Conservation (phyloP, 1,139 yeast genomes). For the Keqinozyma sinolaborantium region DNA sequence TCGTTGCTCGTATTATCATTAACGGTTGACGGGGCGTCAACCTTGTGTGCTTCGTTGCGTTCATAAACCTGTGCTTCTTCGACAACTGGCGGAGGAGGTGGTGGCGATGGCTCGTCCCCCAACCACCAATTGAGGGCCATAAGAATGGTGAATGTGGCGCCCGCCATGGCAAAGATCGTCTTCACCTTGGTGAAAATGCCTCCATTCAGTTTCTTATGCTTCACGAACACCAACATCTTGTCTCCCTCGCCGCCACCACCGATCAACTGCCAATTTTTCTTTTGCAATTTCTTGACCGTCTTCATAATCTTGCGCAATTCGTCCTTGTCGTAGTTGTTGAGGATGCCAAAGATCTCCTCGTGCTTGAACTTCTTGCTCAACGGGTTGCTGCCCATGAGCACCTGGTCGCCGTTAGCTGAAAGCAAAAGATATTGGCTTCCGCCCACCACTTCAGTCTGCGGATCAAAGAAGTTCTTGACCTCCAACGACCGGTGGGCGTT, state of each 20-base stretch:
- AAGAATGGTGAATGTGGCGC: conserved; percentile 27
- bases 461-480: conserved; percentile 49
- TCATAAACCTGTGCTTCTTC: conserved; percentile 15
- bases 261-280: conserved; percentile 32
- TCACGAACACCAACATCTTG: conserved; percentile 25
- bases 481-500: conserved; percentile 39
- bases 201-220: conserved; percentile 11
- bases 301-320: conserved; percentile 26
- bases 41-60: too few relatives aligned
- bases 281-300: conserved; percentile 24
- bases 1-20: too few relatives aligned
- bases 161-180: conserved; percentile 30
- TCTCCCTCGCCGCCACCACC: conserved; percentile 25
- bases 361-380: conserved; percentile 30
- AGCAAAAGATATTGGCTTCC: conserved; percentile 41
- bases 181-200: conserved; percentile 14
- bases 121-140: conserved; percentile 25
- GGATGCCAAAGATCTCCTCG: conserved; percentile 45
- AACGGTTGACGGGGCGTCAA: too few relatives aligned
- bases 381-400: conserved; percentile 36
- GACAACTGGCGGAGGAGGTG: background rate
- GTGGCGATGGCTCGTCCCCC: conserved; percentile 10
- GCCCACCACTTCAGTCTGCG: conserved; percentile 13
- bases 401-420: conserved; percentile 38
- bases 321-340: conserved; percentile 32